A percentile compares a stretch with the other conserved stretches of the same genome.
phyloP scores from a whole-genome alignment of 148 eudicot species.

The Chenopodium formosanum region DNA sequence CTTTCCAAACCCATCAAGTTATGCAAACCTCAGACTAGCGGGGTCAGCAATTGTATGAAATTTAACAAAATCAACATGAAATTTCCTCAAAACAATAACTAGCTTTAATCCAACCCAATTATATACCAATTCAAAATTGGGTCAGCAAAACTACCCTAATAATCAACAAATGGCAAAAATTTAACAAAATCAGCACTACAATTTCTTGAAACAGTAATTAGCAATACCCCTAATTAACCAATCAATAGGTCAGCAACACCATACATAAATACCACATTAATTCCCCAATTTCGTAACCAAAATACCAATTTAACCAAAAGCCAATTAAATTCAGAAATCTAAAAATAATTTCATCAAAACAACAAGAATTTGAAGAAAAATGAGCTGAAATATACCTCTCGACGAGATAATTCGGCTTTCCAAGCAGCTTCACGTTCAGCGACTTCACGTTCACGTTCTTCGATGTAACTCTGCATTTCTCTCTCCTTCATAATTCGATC shows the following conservation, averaged over 20 bases:
- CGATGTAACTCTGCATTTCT: constrained; percentile 97
- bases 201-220: neutral
- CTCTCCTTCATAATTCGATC: constrained; percentile 97
- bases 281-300: neutral
- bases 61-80: too few species aligned
- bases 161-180: neutral
- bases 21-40: neutral
- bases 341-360: neutral
- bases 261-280: neutral
- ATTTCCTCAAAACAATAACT: too few species aligned
- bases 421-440: constrained; percentile 99
- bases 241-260: neutral
- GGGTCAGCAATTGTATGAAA: too few species aligned
- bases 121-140: too few species aligned
- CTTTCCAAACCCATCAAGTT: too few species aligned
- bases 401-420: constrained; percentile 98
- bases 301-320: neutral
- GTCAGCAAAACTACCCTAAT: neutral
- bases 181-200: neutral
- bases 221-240: neutral
- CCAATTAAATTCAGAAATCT: neutral
- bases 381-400: constrained; percentile 55
- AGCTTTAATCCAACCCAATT: too few species aligned
- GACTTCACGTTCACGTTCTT: constrained; percentile 92
- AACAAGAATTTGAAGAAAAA: neutral